Evolutionary conservation across 1,139 yeast genomes (phyloP), one percentile per base, ranked within the genome.

Genomic region (Arxiozyma bovina): DNA sequence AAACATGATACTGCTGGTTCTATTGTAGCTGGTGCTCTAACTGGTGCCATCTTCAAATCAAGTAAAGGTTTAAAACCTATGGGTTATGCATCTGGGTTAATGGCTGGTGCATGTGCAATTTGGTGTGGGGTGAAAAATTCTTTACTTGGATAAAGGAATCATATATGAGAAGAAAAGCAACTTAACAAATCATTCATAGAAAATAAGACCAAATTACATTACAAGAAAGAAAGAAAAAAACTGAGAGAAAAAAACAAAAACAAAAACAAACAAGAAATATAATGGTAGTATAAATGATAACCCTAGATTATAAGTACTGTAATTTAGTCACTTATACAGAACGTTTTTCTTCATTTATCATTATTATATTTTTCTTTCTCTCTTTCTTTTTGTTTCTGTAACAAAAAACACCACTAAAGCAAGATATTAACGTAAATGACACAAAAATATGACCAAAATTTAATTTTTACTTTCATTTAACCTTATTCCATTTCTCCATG

Each of bases 11-110:
- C 85, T 64, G 68, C 74, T 55, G 93, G 93, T 72, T 87, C 97
- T 18, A 71, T 93, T 47, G 86, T 80, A 23, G 88, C 98, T 1
- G 99, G 99, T 64, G 96, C 93, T 23, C 68, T 91, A 55, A 83
- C 97, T 1, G 99, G 99, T 62, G 97, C 96, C 1, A 65, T 93
- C 45, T 93, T 89, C 76, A 87, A 87, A 72, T 83, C 91, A 60
- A 82, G 95, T 54, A 83, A 85, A 59, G 98, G 99, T 43, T 61
- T 84, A 53, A 85, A 79, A 72, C 96, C 96, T 57, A 87, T 90
- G 93, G 88, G 85, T 45, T 84, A 87, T 67, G 83, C 96, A 43
- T 81, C 96, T 43, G 95, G 81, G 50, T 70, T 91, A 69, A 86
- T 85, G 84, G 90, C 96, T 21, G 81, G 83, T 59, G 96, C 88